These are phyloP conservation scores for Schoenoplectus triqueter DNA, from an alignment of 202 grass and related monocot species.

Conservation along the genomic window DNA sequence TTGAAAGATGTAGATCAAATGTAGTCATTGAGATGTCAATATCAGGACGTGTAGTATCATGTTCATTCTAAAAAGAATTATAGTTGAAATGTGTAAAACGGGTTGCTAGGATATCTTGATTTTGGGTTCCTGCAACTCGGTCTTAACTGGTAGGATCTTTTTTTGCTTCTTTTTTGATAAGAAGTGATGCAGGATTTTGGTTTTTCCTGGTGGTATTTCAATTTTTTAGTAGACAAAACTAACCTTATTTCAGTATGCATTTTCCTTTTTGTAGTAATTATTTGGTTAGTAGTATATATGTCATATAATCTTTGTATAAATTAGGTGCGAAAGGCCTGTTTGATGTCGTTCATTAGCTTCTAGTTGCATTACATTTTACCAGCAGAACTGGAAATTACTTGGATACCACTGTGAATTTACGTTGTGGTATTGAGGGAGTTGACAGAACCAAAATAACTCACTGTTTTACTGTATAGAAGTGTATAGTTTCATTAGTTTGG, in stretches of 20 bases:
- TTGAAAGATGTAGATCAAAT: conserved; percentile 17
- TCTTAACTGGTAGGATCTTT: not conserved
- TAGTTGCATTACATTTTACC: no score
- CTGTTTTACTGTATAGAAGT: not conserved
- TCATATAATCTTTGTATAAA: not conserved
- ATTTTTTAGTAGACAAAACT: not conserved
- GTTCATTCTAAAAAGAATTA: not conserved
- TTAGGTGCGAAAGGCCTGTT: not conserved
- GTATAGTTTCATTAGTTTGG: not conserved
- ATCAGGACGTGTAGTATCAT: not conserved
- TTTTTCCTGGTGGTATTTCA: not conserved
- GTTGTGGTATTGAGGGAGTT: not conserved
- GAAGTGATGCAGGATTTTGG: not conserved
- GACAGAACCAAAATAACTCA: not conserved
- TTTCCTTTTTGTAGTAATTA: not conserved
- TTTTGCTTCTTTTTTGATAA: not conserved
- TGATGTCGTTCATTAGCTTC: not conserved
- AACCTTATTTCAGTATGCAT: not conserved
- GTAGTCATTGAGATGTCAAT: no score
- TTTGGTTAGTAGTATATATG: not conserved
- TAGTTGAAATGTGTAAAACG: not conserved
- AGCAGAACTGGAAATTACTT: not conserved
- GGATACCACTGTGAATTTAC: not conserved
- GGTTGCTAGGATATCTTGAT: not conserved
- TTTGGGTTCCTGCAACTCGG: not conserved